phyloP scores from a whole-genome alignment of 2,329 filamentous ascomycete genomes.

The Fusarium sp. region DNA sequence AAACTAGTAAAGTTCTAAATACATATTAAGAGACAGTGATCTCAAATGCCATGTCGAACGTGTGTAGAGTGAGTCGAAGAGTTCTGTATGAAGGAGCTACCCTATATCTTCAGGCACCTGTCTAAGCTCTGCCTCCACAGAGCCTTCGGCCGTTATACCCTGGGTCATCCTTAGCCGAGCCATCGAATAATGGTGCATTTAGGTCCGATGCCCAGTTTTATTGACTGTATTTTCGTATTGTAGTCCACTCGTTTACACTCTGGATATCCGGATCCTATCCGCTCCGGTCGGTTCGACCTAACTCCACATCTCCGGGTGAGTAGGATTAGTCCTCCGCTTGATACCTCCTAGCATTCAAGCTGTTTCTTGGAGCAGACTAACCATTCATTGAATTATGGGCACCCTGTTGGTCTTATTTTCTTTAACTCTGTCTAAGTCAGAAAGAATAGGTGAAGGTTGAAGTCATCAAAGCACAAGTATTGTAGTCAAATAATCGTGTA shows the following conservation, averaged over 20 bases:
- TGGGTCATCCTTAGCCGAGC: not conserved
- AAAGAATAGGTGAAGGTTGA: not conserved
- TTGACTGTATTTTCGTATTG: not conserved
- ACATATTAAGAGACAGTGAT: not conserved
- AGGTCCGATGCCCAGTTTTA: not conserved
- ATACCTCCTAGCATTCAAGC: not conserved
- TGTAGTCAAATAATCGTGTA: not conserved
- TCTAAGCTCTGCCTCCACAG: not conserved
- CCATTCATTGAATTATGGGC: no score
- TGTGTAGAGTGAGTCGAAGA: not conserved
- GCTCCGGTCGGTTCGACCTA: not conserved
- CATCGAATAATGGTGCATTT: not conserved
- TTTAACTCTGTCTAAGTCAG: not conserved
- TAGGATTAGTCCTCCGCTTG: not conserved
- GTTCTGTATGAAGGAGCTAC: not conserved
- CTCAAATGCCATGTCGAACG: not conserved
- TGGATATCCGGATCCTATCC: not conserved
- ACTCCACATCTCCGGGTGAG: not conserved
- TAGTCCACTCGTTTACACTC: not conserved
- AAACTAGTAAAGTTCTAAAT: not conserved
- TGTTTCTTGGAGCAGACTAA: no score
- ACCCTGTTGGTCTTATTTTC: not conserved
- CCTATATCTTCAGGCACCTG: not conserved
- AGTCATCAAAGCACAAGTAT: not conserved
- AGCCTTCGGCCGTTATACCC: not conserved